Base-by-base conservation (phyloP, 2,329 filamentous ascomycete species). In the Calonectria henricotiae region DNA sequence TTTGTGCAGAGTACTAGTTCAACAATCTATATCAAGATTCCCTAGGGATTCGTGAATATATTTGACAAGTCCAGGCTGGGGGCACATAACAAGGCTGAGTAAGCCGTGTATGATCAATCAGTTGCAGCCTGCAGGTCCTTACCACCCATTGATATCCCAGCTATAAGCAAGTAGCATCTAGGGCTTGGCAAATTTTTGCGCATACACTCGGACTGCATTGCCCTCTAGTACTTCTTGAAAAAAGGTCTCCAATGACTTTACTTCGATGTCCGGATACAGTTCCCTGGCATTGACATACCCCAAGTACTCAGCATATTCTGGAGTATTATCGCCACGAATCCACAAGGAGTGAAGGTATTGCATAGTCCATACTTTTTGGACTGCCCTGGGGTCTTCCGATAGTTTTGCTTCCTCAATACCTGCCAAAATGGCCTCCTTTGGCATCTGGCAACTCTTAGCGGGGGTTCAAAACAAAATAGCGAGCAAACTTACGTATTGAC, bases 201-300 rank as follows among this genome's bases (percentile, higher is more conserved):
- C 47, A 12, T 51, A 51, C 5, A 25, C 47, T 11, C 47, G 47
- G 5, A 23, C 27, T 32, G 47, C 47, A 7, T 37, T 58, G 4
- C 51, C 51, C 8, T 58, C 51, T 32, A 58, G 20, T 6, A 39
- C 51, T 17, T 58, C 32, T 5, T 58, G 30, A 9, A 58, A 39
- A 13, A 37, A 58, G 3, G 9, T 11, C 13, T 58, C 51, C 32
- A 58, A n/a, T 12, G 51, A 58, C 7, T 25, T 41, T 12, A 35
- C 15, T 30, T 68, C 32, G 2, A 68, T 25, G 11, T 64, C 66
- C 1, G 88, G 88, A 73, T 89, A 90, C 27, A 90, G 79, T 20
- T 89, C 85, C 73, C 85, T 85, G 37, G 81, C 83, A 65, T 84
- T 81, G 20, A 89, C 69, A 75, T 90, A 89, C 2, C 88, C 88